Base-by-base conservation (phyloP, 2,329 filamentous ascomycete genomes). In the Fusarium subtropicale region DNA sequence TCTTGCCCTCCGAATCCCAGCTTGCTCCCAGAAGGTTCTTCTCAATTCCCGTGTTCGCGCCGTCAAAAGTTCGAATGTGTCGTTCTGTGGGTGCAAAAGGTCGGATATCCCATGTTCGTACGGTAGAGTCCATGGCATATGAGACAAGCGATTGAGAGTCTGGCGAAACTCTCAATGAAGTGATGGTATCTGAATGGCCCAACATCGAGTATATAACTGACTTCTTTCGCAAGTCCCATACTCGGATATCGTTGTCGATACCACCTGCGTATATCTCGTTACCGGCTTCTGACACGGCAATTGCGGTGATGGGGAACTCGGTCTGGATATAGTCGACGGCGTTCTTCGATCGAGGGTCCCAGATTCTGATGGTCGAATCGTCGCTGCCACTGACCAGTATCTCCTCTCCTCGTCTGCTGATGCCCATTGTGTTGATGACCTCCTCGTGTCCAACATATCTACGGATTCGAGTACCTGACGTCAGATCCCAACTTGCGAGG, bases 161-260 rank as follows among this genome's bases (percentile, higher is more conserved):
- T 0, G 96, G 95, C 3, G 95, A 97, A n/a, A 98, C 88, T 56
- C 92, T 86, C 47, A 99, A 84, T 15, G 94, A 97, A 5, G 94
- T 97, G 68, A 99, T 86, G 1, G 95, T 98, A 77, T 99, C 96
- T 55, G 89, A 91, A 78, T 99, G 96, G 0, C 96, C 96, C 15
- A 92, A 81, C 85, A 99, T 90, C 3, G 91, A 91, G 80, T 98
- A 97, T 8, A 93, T 89, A 4, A 97, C 88, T 9, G 91, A 88
- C 80, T 97, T 94, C 83, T 97, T 98, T 71, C 96, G 90, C 76
- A 98, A 82, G 80, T 99, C 96, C 95, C 96, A 99, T 22, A 97
- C 94, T 74, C 94, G 93, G 78, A 99, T 97, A 74, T 97, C 94
- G 77, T 98, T 97, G 81, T 98, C 96, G 72, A 99, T 97, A 24